Evolutionary conservation across 768 basidiomycete genomes (phyloP).

Genomic region (Coprinopsis strossmayeri): DNA sequence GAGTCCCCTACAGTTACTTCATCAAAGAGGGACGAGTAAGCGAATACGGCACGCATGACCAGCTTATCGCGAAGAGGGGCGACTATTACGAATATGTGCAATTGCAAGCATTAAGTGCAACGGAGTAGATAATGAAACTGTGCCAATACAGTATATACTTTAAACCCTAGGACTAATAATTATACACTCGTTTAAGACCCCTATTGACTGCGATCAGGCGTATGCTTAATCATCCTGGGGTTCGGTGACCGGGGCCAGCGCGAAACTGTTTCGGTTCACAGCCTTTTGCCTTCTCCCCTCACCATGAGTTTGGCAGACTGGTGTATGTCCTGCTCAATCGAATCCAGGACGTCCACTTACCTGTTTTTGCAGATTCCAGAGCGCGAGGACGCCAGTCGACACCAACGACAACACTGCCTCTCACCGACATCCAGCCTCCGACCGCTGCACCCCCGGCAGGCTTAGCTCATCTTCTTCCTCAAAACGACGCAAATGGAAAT

Average conservation of each 20-base stretch:
- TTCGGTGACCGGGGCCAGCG: neutral
- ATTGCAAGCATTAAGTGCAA: conserved; percentile 45
- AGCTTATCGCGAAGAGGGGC: conserved; percentile 49
- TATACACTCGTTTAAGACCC: no score
- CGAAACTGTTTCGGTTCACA: neutral
- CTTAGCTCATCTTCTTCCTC: conserved; percentile 9
- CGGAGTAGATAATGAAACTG: no score
- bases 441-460: neutral
- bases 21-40: conserved; percentile 71
- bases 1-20: conserved; percentile 50
- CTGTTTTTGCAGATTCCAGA: neutral
- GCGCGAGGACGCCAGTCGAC: neutral
- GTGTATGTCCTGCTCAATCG: neutral
- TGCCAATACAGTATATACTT: no score
- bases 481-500: conserved; percentile 11
- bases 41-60: conserved; percentile 76
- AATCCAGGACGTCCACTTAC: neutral
- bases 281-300: neutral
- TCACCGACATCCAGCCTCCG: neutral
- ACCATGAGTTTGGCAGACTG: neutral
- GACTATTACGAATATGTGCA: conserved; percentile 75
- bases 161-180: no score
- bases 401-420: neutral
- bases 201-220: no score
- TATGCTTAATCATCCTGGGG: neutral